These are phyloP conservation scores for Pisolithus thermaeus DNA, from an alignment of 1,284 basidiomycete species.

Conservation along the genomic window DNA sequence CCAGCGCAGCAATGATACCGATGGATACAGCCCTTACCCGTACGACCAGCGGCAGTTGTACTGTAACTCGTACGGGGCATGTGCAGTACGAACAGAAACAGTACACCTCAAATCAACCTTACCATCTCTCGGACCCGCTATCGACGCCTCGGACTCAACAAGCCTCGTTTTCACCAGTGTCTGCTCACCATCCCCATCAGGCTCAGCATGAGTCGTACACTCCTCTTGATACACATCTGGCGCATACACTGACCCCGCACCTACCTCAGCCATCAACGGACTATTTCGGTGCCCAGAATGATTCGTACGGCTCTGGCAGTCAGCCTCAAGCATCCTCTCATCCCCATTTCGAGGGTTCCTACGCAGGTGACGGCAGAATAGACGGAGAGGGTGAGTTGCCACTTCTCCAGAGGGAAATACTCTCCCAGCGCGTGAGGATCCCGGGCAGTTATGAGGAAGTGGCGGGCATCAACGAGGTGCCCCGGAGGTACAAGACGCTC, in stretches of 20 bases:
- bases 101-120: conserved; percentile 24
- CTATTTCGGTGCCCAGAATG: conserved; percentile 22
- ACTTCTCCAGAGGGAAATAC: conserved; percentile 44
- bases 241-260: conserved; percentile 9
- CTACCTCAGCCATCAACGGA: conserved; percentile 22
- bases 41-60: conserved; percentile 1
- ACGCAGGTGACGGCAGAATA: conserved; percentile 30
- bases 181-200: conserved; percentile 28
- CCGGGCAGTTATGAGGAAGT: conserved; percentile 43
- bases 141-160: conserved; percentile 12
- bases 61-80: conserved; percentile 11
- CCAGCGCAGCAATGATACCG: conserved; percentile 49
- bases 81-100: conserved; percentile 17
- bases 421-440: conserved; percentile 25
- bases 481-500: conserved; percentile 87
- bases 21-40: conserved; percentile 44
- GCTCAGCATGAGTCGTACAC: conserved; percentile 26
- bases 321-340: conserved; percentile 18
- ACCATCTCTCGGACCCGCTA: conserved; percentile 20
- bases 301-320: conserved; percentile 15
- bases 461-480: conserved; percentile 46
- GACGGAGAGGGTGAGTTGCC: conserved; percentile 55
- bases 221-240: conserved; percentile 16
- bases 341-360: conserved; percentile 28
- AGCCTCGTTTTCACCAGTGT: conserved; percentile 16